A percentile compares a stretch with the other conserved stretches of the same genome.
phyloP scores from a whole-genome alignment of 345 rosid species.

The Brassica rapa region DNA sequence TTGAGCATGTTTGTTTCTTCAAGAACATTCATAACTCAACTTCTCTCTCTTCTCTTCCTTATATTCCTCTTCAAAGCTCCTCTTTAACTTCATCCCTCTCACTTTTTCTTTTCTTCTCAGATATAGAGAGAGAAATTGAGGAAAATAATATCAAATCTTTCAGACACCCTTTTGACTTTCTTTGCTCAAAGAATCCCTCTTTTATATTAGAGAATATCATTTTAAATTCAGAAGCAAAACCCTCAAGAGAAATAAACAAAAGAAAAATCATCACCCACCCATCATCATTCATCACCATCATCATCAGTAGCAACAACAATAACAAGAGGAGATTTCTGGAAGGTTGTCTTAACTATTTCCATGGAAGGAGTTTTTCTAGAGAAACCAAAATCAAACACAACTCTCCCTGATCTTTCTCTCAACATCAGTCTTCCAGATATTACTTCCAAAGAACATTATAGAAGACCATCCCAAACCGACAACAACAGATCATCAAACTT shows the following conservation, averaged over 20 bases:
- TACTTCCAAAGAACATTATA: conserved; percentile 30
- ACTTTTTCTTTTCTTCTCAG: conserved; percentile 21
- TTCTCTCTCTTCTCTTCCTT: conserved; percentile 30
- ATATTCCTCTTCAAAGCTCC: conserved; percentile 34
- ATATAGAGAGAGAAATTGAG: conserved; percentile 26
- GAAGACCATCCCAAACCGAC: conserved; percentile 30
- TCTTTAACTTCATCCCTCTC: conserved; percentile 38
- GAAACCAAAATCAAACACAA: conserved; percentile 47
- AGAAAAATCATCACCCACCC: conserved; percentile 3
- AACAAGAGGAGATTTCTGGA: not conserved
- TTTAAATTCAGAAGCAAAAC: conserved; percentile 30
- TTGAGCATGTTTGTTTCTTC: conserved; percentile 56
- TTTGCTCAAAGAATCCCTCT: conserved; percentile 39
- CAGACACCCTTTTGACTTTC: conserved; percentile 46
- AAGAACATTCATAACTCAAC: conserved; percentile 38
- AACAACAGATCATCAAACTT: conserved; percentile 39
- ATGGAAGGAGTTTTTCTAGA: conserved; percentile 59
- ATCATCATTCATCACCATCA: not conserved
- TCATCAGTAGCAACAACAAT: not conserved
- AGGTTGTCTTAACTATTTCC: conserved; percentile 43
- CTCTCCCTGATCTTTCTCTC: conserved; percentile 70
- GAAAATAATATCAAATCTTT: conserved; percentile 42
- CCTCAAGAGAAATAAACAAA: conserved; percentile 25
- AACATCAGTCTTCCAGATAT: conserved; percentile 68
- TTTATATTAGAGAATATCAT: conserved; percentile 18